Evolutionary conservation across 805 yeast genomes (phyloP).

Genomic region (Hagleromyces aurorensis): DNA sequence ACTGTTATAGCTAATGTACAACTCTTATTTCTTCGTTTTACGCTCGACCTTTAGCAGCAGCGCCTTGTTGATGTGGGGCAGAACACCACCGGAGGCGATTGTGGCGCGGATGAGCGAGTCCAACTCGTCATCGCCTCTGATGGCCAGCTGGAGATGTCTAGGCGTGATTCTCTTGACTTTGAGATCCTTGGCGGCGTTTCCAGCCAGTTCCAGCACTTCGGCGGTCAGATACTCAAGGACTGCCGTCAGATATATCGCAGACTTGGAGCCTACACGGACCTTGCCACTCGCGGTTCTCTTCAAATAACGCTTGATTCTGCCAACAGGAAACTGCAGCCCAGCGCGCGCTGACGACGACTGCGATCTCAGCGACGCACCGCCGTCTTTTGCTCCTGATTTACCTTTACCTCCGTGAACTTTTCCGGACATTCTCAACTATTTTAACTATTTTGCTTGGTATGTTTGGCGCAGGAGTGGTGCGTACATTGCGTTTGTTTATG

Average conservation of each 20-base stretch:
- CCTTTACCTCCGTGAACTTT: conserved; percentile 97
- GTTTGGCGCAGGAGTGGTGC: no score
- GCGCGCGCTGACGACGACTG: conserved; percentile 93
- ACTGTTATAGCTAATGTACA: no score
- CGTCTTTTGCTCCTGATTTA: conserved; percentile 76
- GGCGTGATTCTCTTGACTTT: conserved; percentile 96
- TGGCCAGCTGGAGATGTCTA: conserved; percentile 92
- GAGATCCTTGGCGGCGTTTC: conserved; percentile 95
- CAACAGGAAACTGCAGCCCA: conserved; percentile 95
- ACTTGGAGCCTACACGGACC: conserved; percentile 84
- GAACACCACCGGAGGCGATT: conserved; percentile 96
- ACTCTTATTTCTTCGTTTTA: conserved; percentile 30
- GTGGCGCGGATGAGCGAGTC: conserved; percentile 91
- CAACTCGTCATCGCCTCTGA: conserved; percentile 96
- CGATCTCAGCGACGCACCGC: conserved; percentile 40
- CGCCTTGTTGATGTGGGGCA: conserved; percentile 87
- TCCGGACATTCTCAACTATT: conserved; percentile 69
- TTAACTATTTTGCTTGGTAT: no score
- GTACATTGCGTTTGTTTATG: no score
- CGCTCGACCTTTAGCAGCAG: conserved; percentile 69
- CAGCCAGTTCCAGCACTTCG: conserved; percentile 94
- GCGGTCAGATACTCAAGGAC: conserved; percentile 95
- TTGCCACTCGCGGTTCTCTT: conserved; percentile 84
- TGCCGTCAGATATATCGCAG: conserved; percentile 93
- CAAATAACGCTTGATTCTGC: conserved; percentile 95